Evolutionary conservation across 371 early-diverging fungal species (phyloP).

Genomic region (Apophysomyces trapeziformis): DNA sequence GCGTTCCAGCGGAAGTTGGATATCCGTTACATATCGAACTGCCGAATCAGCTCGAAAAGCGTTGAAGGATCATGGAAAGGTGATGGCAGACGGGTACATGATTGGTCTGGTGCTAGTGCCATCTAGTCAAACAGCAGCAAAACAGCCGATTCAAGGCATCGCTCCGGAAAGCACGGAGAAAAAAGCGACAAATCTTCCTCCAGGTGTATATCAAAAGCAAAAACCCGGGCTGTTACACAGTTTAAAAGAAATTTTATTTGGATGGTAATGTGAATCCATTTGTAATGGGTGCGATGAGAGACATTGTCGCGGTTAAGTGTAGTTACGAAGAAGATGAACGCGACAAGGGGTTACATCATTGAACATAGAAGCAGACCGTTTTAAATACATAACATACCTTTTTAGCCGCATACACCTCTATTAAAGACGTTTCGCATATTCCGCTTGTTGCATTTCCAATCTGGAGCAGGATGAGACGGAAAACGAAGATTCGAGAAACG

Average conservation of each 20-base stretch:
- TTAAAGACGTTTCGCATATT: no score
- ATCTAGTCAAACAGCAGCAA: neutral
- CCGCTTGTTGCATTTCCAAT: no score
- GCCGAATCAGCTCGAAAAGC: constrained; percentile 35
- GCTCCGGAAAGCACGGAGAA: neutral
- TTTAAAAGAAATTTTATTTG: neutral
- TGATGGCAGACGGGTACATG: constrained; percentile 25
- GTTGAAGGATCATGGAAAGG: constrained; percentile 32
- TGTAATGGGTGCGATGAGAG: no score
- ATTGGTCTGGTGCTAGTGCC: constrained; percentile 19
- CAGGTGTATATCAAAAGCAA: neutral
- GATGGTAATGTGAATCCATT: neutral
- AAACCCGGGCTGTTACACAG: neutral
- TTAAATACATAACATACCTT: no score
- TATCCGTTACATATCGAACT: constrained; percentile 36
- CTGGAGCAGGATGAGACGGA: no score
- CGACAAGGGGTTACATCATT: no score
- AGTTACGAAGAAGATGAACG: no score
- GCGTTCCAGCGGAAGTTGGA: constrained; percentile 38
- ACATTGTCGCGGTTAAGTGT: no score
- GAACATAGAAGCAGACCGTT: no score
- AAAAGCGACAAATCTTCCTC: neutral
- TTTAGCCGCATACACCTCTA: no score
- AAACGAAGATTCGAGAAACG: no score
- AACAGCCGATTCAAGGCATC: neutral